Conservation (phyloP, 768 basidiomycete genomes). For the Pluteus cervinus region DNA sequence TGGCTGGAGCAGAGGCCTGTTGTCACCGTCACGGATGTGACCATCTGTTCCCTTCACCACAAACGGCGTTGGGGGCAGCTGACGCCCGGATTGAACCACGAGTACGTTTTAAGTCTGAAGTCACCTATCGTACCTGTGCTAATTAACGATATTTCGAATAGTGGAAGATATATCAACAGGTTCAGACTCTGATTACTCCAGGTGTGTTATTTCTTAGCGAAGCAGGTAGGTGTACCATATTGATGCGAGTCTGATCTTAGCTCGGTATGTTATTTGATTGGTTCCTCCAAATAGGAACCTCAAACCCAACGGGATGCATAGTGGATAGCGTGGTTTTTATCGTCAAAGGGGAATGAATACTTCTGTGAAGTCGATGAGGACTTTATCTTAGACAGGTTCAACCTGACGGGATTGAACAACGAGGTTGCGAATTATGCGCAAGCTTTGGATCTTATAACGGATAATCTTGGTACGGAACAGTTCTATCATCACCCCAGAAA, state of each 20-base stretch:
- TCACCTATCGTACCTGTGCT: too few relatives aligned
- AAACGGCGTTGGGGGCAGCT: too few relatives aligned
- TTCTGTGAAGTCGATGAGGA: constrained; percentile 99
- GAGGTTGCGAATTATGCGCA: constrained; percentile 94
- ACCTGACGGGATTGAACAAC: constrained; percentile 93
- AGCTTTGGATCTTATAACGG: constrained; percentile 93
- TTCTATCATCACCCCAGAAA: too few relatives aligned
- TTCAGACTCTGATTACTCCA: constrained; percentile 94
- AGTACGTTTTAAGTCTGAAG: too few relatives aligned
- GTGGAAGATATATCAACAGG: constrained; percentile 89
- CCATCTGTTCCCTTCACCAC: too few relatives aligned
- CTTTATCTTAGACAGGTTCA: constrained; percentile 97
- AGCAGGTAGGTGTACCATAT: too few relatives aligned
- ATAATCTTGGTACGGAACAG: constrained; percentile 88
- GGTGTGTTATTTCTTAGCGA: constrained; percentile 54
- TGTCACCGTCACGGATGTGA: too few relatives aligned
- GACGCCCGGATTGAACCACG: too few relatives aligned
- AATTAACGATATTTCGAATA: constrained; percentile 18
- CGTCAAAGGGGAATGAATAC: constrained; percentile 98
- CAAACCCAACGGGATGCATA: constrained; percentile 20
- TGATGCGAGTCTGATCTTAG: too few relatives aligned
- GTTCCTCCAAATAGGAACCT: too few relatives aligned
- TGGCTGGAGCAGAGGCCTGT: too few relatives aligned
- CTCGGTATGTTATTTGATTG: constrained; percentile 25
- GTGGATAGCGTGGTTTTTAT: constrained; percentile 99